These are phyloP conservation scores for Metschnikowia borealis DNA, from an alignment of 805 yeast genomes.

Conservation along the genomic window DNA sequence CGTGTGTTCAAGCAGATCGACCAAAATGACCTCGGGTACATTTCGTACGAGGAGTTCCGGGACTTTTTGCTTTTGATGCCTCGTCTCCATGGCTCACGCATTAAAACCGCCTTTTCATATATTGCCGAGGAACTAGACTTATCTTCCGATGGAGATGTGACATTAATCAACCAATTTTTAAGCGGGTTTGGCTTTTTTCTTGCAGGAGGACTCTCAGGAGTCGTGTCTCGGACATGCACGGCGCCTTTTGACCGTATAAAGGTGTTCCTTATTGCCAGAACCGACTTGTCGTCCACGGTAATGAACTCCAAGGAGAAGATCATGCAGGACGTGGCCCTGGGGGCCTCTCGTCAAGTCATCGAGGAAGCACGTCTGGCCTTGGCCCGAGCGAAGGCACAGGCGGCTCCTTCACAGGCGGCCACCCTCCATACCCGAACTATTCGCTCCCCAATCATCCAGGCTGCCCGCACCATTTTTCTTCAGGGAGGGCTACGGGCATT, in stretches of 20 bases:
- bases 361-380: conserved; percentile 32
- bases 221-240: conserved; percentile 90
- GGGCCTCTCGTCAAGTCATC: conserved; percentile 32
- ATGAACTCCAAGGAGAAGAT: conserved; percentile 51
- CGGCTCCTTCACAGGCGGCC: conserved; percentile 30
- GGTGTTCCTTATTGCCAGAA: conserved; percentile 88
- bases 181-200: conserved; percentile 87
- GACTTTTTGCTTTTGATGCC: conserved; percentile 83
- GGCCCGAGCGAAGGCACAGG: conserved; percentile 28
- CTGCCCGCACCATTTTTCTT: conserved; percentile 73
- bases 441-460: conserved; percentile 73
- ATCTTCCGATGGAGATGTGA: conserved; percentile 89
- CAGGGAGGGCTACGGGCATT: conserved; percentile 87
- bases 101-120: conserved; percentile 75
- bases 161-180: conserved; percentile 70
- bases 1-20: conserved; percentile 55
- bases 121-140: conserved; percentile 76
- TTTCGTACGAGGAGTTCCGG: conserved; percentile 83
- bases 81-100: conserved; percentile 67
- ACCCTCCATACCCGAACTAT: conserved; percentile 38
- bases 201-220: conserved; percentile 96
- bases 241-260: conserved; percentile 96
- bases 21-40: conserved; percentile 54
- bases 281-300: conserved; percentile 71
- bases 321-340: conserved; percentile 32